Evolutionary conservation across 2,329 filamentous ascomycete species (phyloP).

Genomic region (Curvularia spicifera): DNA sequence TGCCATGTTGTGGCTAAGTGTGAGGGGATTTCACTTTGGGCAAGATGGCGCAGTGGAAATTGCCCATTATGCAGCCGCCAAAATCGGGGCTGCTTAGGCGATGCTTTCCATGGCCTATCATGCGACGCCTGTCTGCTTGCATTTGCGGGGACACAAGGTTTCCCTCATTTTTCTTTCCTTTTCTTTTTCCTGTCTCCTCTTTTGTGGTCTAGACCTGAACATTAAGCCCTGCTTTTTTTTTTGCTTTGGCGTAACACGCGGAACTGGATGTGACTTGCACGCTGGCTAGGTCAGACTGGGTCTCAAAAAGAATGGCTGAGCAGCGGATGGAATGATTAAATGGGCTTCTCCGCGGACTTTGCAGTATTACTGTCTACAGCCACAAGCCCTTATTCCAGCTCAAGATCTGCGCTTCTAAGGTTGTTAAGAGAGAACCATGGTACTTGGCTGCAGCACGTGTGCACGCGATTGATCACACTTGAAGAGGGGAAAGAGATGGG

Average conservation of each 20-base stretch:
- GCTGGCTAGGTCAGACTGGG: too few species aligned
- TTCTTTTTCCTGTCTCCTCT: not conserved
- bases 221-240: too few species aligned
- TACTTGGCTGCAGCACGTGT: not conserved
- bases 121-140: not conserved
- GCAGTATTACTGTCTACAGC: too few species aligned
- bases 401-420: too few species aligned
- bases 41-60: not conserved
- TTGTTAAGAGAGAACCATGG: too few species aligned
- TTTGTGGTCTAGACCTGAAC: not conserved
- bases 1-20: too few species aligned
- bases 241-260: too few species aligned
- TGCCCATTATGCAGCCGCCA: not conserved
- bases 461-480: not conserved
- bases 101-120: slow-evolving; percentile 1
- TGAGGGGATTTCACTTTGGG: not conserved
- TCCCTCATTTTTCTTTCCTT: not conserved
- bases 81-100: not conserved
- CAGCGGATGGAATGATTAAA: too few species aligned
- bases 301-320: too few species aligned
- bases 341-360: too few species aligned
- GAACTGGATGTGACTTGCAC: too few species aligned
- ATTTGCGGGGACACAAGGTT: not conserved
- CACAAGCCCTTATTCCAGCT: too few species aligned
- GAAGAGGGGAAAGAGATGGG: not conserved